These are phyloP conservation scores for Lyophyllum semitale DNA, from an alignment of 768 basidiomycete genomes.

Conservation along the genomic window DNA sequence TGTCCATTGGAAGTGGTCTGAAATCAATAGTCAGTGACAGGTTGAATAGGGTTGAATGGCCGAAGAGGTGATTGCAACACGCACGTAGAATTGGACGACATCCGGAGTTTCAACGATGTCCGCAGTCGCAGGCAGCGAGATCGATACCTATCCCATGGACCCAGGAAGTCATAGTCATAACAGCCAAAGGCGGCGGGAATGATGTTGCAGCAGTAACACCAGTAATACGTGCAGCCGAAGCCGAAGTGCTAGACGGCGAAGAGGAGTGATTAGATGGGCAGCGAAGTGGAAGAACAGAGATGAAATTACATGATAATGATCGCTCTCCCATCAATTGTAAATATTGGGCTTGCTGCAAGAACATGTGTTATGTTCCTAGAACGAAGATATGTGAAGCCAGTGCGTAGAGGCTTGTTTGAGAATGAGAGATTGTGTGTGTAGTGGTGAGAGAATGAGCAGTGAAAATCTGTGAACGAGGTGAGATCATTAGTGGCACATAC, in stretches of 20 bases:
- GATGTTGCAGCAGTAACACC: no score
- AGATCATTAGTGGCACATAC: not conserved
- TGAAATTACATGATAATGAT: not conserved
- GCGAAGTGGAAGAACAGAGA: not conserved
- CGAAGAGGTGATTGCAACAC: not conserved
- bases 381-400: not conserved
- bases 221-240: not conserved
- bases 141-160: no score
- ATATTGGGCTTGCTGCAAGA: not conserved
- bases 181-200: no score
- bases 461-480: not conserved
- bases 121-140: slow-evolving; percentile 7
- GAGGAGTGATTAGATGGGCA: not conserved
- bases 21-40: not conserved
- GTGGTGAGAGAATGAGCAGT: not conserved
- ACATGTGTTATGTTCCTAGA: not conserved
- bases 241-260: not conserved
- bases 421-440: not conserved
- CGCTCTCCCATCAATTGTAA: slow-evolving; percentile 2
- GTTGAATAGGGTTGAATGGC: not conserved
- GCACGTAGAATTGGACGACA: slow-evolving; percentile 13
- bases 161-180: no score
- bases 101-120: slow-evolving; percentile 11
- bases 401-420: slow-evolving; percentile 6
- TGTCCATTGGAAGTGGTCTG: slow-evolving; percentile 14